Conservation (phyloP, 176 grass and related monocot species). For the maize (Zea mays) region DNA sequence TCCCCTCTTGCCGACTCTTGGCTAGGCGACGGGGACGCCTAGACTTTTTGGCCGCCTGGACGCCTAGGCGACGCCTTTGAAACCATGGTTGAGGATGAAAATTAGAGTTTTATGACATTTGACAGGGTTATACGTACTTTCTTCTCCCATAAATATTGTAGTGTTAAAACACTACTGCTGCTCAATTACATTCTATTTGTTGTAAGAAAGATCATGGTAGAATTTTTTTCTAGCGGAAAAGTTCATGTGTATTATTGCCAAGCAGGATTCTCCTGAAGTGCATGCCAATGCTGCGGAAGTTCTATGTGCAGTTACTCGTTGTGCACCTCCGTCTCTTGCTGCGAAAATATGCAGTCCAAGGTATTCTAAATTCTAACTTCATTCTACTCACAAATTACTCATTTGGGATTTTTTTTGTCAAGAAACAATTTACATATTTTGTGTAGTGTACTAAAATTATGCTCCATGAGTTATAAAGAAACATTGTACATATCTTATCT, state of each 20-base stretch:
- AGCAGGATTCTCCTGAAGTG: conserved; percentile 95
- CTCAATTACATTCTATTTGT: not conserved
- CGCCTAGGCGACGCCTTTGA: too few relatives aligned
- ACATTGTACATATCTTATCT: not conserved
- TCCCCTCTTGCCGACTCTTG: too few relatives aligned
- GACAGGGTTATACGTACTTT: not conserved
- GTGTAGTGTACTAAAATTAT: conserved; percentile 19
- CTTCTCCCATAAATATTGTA: not conserved
- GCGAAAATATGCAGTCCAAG: conserved; percentile 94
- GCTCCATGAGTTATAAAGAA: conserved; percentile 10
- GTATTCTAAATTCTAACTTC: conserved; percentile 34
- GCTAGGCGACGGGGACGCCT: too few relatives aligned
- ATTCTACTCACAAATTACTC: conserved; percentile 20
- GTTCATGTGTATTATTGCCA: conserved; percentile 33
- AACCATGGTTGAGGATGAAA: not conserved
- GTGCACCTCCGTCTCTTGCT: conserved; percentile 86
- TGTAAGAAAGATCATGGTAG: not conserved
- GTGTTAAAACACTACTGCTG: not conserved
- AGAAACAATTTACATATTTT: conserved; percentile 13
- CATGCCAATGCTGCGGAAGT: conserved; percentile 95
- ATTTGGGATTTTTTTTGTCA: not conserved
- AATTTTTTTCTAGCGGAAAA: conserved; percentile 17
- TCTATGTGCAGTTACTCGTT: conserved; percentile 91
- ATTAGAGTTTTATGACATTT: not conserved
- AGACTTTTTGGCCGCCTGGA: too few relatives aligned